These are phyloP conservation scores for Iberis pinnata DNA, from an alignment of 345 rosid genomes.

Conservation along the genomic window DNA sequence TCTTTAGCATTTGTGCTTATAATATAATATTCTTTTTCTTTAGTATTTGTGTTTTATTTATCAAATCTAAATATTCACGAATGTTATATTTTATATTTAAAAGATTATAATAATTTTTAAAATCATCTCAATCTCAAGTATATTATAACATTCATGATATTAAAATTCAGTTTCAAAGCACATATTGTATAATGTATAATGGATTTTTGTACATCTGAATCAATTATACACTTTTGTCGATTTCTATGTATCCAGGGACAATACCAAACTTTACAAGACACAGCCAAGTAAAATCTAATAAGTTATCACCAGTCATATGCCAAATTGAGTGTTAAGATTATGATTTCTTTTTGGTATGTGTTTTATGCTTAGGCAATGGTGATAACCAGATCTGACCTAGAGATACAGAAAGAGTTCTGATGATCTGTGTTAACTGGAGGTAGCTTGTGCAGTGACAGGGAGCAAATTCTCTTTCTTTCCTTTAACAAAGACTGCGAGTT, in stretches of 20 bases:
- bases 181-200: slow-evolving; percentile 4
- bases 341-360: too few species aligned
- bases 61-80: too few species aligned
- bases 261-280: slow-evolving; percentile 22
- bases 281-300: slow-evolving; percentile 2
- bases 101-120: too few species aligned
- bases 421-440: slow-evolving; percentile 22
- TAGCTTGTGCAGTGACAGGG: slow-evolving; percentile 45
- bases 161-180: slow-evolving; percentile 1
- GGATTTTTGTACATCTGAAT: slow-evolving; percentile 15
- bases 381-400: slow-evolving; percentile 22
- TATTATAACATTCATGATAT: too few species aligned
- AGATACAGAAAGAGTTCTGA: slow-evolving; percentile 4
- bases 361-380: slow-evolving; percentile 4
- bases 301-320: slow-evolving; percentile 9
- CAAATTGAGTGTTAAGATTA: too few species aligned
- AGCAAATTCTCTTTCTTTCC: slow-evolving; percentile 55
- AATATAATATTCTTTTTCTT: too few species aligned
- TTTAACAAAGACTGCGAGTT: slow-evolving; percentile 51
- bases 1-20: too few species aligned
- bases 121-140: too few species aligned
- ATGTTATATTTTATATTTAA: too few species aligned
- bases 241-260: slow-evolving; percentile 17
- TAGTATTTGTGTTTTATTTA: too few species aligned
- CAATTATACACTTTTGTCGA: slow-evolving; percentile 17